Evolutionary conservation across 2,329 filamentous ascomycete species (phyloP).

Genomic region (Thielaviopsis cerberus): DNA sequence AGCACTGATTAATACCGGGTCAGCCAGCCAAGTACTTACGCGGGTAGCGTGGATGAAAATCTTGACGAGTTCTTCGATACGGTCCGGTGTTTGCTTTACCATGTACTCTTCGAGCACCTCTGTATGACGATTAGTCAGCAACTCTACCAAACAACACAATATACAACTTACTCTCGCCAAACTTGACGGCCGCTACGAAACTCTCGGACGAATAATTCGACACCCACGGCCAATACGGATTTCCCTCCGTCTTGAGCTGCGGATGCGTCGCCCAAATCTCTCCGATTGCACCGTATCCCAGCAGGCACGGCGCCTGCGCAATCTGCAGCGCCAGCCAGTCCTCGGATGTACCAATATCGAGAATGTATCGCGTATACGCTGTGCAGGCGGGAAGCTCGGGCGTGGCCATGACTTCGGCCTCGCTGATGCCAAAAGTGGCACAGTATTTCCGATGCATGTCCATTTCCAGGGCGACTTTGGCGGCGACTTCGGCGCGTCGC

Average conservation of each 20-base stretch:
- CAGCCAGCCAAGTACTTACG: slow-evolving; percentile 26
- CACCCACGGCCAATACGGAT: slow-evolving; percentile 80
- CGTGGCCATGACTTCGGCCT: slow-evolving; percentile 50
- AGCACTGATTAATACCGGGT: neutral
- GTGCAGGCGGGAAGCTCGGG: slow-evolving; percentile 46
- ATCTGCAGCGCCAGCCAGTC: slow-evolving; percentile 79
- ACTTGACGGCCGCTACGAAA: slow-evolving; percentile 51
- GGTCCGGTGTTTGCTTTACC: slow-evolving; percentile 48
- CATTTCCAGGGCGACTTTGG: slow-evolving; percentile 64
- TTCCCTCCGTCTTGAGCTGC: slow-evolving; percentile 42
- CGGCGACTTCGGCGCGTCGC: slow-evolving; percentile 39
- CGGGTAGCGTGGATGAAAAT: slow-evolving; percentile 81
- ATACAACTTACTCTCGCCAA: slow-evolving; percentile 42
- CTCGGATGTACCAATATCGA: slow-evolving; percentile 72
- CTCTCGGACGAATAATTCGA: slow-evolving; percentile 71
- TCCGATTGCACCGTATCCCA: slow-evolving; percentile 76
- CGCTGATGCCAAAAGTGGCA: slow-evolving; percentile 56
- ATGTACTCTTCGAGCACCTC: slow-evolving; percentile 61
- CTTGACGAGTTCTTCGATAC: slow-evolving; percentile 64
- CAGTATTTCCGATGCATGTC: slow-evolving; percentile 70
- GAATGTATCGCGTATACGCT: slow-evolving; percentile 63
- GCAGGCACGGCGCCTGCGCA: slow-evolving; percentile 65
- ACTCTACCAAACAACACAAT: neutral
- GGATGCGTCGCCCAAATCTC: slow-evolving; percentile 46
- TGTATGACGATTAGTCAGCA: slow-evolving; percentile 17